Evolutionary conservation across 257 asterid species (phyloP).

Genomic region (Solanum etuberosum): DNA sequence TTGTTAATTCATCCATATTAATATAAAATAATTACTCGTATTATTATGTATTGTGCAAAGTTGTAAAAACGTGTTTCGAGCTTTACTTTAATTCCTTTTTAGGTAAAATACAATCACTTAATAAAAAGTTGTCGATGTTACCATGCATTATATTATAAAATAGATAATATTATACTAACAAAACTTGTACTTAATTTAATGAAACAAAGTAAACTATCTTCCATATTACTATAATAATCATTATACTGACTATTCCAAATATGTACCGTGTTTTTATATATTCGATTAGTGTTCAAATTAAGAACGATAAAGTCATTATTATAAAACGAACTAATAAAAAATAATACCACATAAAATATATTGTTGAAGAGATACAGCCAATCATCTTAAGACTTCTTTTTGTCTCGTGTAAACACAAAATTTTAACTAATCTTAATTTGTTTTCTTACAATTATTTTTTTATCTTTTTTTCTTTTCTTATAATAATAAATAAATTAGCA

Average conservation of each 20-base stretch:
- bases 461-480: background rate
- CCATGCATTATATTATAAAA: too few species aligned
- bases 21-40: too few species aligned
- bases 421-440: too few species aligned
- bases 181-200: background rate
- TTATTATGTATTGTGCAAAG: too few species aligned
- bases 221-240: too few species aligned
- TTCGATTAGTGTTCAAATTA: too few species aligned
- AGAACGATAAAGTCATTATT: too few species aligned
- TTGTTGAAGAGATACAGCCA: background rate
- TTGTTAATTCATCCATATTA: background rate
- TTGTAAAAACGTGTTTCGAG: too few species aligned
- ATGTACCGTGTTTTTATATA: background rate
- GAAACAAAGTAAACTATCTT: background rate
- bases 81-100: too few species aligned
- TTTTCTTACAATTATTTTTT: background rate
- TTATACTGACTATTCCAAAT: background rate
- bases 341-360: background rate
- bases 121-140: too few species aligned
- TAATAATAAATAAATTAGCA: background rate
- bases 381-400: background rate
- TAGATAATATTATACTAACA: background rate
- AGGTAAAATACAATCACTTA: too few species aligned
- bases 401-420: too few species aligned
- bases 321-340: background rate